A percentile compares a stretch with the other conserved stretches of the same genome.
These are phyloP conservation scores for Mycena vitilis DNA, from an alignment of 768 basidiomycete genomes.

Conservation along the genomic window DNA sequence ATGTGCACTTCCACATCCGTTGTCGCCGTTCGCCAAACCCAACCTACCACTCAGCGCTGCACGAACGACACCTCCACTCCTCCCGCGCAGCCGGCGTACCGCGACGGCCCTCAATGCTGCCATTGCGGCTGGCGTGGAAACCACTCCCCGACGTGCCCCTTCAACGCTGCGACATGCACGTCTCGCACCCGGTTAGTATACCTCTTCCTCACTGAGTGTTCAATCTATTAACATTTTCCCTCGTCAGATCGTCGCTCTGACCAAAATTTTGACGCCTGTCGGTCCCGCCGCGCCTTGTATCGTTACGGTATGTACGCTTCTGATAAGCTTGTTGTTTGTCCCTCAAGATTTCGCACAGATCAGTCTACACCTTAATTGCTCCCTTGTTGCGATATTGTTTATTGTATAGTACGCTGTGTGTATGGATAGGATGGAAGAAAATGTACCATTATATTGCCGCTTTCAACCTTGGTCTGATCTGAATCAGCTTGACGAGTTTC, in stretches of 20 bases:
- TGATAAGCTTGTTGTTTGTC: no score
- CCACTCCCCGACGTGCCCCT: slow-evolving; percentile 25
- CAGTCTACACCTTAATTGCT: no score
- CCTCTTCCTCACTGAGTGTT: no score
- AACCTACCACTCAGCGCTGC: background rate
- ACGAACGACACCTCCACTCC: background rate
- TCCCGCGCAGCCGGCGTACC: slow-evolving; percentile 4
- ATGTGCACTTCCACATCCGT: slow-evolving; percentile 18
- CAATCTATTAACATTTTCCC: background rate
- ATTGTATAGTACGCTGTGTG: background rate
- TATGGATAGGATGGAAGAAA: no score
- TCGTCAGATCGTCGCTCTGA: background rate
- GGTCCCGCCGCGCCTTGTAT: no score
- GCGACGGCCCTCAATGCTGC: slow-evolving; percentile 31
- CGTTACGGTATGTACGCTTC: no score
- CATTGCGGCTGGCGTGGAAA: slow-evolving; percentile 28
- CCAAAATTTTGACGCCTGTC: background rate
- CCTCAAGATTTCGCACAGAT: no score
- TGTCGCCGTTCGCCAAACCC: background rate
- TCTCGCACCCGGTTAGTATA: slow-evolving; percentile 6
- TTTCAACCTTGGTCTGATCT: no score
- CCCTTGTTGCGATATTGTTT: background rate
- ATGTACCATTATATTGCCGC: no score
- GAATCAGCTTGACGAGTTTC: no score
- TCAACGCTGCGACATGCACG: slow-evolving; percentile 28